phyloP scores from a whole-genome alignment of 2,329 filamentous ascomycete genomes.

The Aspergillus caelatus region DNA sequence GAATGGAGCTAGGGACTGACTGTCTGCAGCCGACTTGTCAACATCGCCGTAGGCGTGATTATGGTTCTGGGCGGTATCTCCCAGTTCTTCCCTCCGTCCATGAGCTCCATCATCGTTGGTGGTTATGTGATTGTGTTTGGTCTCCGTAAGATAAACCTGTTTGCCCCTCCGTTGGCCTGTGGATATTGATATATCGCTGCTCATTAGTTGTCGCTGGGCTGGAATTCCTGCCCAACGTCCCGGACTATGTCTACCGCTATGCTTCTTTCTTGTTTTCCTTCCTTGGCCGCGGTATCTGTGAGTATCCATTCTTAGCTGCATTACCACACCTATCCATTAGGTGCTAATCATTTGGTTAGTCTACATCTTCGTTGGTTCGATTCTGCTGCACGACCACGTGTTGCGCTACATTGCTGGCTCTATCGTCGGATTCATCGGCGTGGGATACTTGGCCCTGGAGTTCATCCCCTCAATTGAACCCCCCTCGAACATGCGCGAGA shows the following conservation, averaged over 20 bases:
- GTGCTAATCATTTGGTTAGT: constrained; percentile 56
- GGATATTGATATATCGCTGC: constrained; percentile 25
- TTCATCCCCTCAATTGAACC: constrained; percentile 79
- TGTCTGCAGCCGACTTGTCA: constrained; percentile 79
- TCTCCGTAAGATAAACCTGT: constrained; percentile 61
- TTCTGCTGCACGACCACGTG: constrained; percentile 71
- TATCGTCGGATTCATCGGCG: constrained; percentile 74
- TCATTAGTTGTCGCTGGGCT: constrained; percentile 67
- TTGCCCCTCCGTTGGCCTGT: neutral
- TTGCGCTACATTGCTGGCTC: constrained; percentile 76
- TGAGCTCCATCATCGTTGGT: constrained; percentile 74
- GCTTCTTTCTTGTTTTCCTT: constrained; percentile 98
- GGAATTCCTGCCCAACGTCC: constrained; percentile 83
- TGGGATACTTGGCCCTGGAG: constrained; percentile 76
- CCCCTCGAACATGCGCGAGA: constrained; percentile 79
- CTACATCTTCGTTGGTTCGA: constrained; percentile 92
- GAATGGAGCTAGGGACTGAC: constrained; percentile 18
- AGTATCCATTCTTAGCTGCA: constrained; percentile 44
- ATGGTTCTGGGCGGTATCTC: constrained; percentile 79
- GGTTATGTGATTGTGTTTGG: constrained; percentile 91
- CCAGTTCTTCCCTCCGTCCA: constrained; percentile 47
- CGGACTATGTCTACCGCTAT: constrained; percentile 88
- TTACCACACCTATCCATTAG: neutral
- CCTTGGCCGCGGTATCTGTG: constrained; percentile 91
- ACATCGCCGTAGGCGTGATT: constrained; percentile 82